phyloP scores from a whole-genome alignment of 116 monocot species.

The Cymodocea nodosa region DNA sequence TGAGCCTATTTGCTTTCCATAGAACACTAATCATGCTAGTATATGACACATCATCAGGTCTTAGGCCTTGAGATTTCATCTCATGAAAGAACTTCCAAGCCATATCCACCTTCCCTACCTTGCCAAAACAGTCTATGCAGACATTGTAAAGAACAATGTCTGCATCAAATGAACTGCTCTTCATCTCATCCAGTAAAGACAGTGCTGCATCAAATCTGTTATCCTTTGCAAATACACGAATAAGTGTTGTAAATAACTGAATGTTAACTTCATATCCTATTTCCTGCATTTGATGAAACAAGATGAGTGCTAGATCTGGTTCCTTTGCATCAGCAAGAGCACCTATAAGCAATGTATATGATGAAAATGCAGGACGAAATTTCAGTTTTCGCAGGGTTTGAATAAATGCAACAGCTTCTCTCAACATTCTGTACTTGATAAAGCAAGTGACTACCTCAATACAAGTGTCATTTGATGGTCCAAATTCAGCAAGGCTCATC shows the following conservation, averaged over 20 bases:
- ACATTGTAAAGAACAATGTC: constrained; percentile 45
- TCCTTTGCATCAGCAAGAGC: constrained; percentile 32
- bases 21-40: constrained; percentile 39
- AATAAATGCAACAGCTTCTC: constrained; percentile 20
- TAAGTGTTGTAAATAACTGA: constrained; percentile 36
- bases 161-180: constrained; percentile 27
- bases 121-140: constrained; percentile 43
- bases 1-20: constrained; percentile 27
- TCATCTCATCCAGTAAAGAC: constrained; percentile 38
- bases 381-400: constrained; percentile 27
- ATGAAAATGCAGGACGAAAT: constrained; percentile 42
- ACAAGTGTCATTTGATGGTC: constrained; percentile 24
- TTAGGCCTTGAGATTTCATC: constrained; percentile 33
- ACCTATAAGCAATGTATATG: constrained; percentile 29
- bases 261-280: constrained; percentile 37
- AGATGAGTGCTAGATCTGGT: constrained; percentile 25
- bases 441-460: constrained; percentile 20
- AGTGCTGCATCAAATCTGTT: constrained; percentile 31
- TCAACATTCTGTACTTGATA: constrained; percentile 21
- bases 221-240: constrained; percentile 31
- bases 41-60: constrained; percentile 44
- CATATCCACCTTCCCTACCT: constrained; percentile 43
- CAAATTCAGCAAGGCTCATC: constrained; percentile 33
- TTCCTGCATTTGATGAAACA: constrained; percentile 45
- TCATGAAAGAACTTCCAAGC: constrained; percentile 52